Conservation (phyloP, 352 stramenopile genomes). For the Phytopythium aichiense region DNA sequence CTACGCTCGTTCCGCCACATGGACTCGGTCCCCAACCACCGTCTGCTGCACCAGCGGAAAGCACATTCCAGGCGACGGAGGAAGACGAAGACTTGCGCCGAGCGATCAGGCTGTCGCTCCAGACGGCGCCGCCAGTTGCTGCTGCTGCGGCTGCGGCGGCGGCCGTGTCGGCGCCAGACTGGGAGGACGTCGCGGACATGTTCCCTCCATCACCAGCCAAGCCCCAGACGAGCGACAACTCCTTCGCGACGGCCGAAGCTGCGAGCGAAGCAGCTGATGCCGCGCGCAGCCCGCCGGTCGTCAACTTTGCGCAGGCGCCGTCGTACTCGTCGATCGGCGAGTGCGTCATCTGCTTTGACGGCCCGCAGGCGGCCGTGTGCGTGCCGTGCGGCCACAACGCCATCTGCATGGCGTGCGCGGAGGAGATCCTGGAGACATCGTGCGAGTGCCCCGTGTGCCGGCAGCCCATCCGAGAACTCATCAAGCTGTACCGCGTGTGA, state of each 20-base stretch:
- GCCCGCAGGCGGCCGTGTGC: constrained; percentile 64
- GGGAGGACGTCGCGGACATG: constrained; percentile 21
- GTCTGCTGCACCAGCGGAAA: not conserved
- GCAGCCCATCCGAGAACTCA: constrained; percentile 60
- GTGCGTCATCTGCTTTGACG: constrained; percentile 81
- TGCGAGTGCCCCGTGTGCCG: constrained; percentile 74
- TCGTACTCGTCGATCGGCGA: constrained; percentile 51
- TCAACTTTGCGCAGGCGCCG: constrained; percentile 32
- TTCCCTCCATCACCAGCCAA: not conserved
- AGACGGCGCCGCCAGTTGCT: constrained; percentile 14
- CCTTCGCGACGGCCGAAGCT: constrained; percentile 5
- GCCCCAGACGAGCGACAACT: not conserved
- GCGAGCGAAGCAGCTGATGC: not conserved
- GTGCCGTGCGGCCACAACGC: constrained; percentile 83
- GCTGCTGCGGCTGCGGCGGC: constrained; percentile 12
- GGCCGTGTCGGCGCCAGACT: constrained; percentile 41
- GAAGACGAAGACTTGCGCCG: constrained; percentile 52
- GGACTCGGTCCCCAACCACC: not conserved
- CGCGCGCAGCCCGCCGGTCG: constrained; percentile 11
- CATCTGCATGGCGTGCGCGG: constrained; percentile 72
- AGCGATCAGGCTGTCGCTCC: constrained; percentile 55
- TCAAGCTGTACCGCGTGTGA: constrained; percentile 78
- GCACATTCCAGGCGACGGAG: constrained; percentile 7
- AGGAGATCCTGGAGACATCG: constrained; percentile 54
- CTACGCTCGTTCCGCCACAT: not conserved